These are phyloP conservation scores for Mycena galericulata DNA, from an alignment of 768 basidiomycete genomes.

Conservation along the genomic window DNA sequence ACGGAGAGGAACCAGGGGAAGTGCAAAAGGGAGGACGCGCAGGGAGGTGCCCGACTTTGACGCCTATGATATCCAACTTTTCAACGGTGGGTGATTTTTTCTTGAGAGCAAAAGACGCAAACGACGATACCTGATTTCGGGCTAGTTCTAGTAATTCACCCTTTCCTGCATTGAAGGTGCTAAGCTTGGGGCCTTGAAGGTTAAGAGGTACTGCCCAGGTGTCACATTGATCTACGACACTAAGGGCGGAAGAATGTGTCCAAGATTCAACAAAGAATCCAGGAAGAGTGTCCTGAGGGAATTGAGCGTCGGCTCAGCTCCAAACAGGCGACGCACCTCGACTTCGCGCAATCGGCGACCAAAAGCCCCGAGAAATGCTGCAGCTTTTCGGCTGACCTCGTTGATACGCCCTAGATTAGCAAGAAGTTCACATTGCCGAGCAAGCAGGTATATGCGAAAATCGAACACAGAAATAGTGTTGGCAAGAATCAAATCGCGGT, in stretches of 20 bases:
- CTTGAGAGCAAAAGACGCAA: background rate
- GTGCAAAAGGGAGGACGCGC: conserved; percentile 77
- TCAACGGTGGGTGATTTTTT: conserved; percentile 7
- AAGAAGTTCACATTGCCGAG: conserved; percentile 84
- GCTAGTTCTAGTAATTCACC: conserved; percentile 95
- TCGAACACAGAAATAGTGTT: conserved; percentile 96
- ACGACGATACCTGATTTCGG: conserved; percentile 75
- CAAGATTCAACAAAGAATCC: conserved; percentile 90
- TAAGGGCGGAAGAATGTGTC: conserved; percentile 91
- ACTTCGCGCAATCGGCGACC: conserved; percentile 80
- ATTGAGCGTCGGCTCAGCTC: background rate
- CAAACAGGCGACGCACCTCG: conserved; percentile 61
- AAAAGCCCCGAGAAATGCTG: conserved; percentile 82
- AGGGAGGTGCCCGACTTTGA: conserved; percentile 80
- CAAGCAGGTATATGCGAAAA: conserved; percentile 90
- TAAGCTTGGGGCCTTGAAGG: conserved; percentile 59
- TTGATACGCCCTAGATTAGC: conserved; percentile 74
- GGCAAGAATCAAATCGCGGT: conserved; percentile 88
- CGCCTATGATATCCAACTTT: conserved; percentile 89
- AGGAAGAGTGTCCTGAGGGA: conserved; percentile 61
- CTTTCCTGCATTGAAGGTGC: conserved; percentile 77
- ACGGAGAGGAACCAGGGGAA: conserved; percentile 45
- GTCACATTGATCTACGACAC: conserved; percentile 84
- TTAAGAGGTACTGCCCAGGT: conserved; percentile 68
- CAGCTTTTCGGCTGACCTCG: conserved; percentile 79